Evolutionary conservation across 2,329 filamentous ascomycete genomes (phyloP), one percentile per base, ranked within the genome.

Genomic region (Bipolaris gigantea): DNA sequence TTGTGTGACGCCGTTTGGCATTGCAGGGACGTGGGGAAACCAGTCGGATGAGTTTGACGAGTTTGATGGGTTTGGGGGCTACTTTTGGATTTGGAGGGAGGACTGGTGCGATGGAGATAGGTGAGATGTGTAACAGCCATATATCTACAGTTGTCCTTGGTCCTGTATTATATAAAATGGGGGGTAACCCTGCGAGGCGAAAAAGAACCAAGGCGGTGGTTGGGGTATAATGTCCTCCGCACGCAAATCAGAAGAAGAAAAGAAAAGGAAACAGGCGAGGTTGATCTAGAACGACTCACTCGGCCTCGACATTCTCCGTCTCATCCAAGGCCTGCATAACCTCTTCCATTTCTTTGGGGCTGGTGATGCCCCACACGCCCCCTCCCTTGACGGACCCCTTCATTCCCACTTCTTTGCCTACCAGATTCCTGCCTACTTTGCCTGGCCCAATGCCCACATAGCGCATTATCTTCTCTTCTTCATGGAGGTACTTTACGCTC

Each of bases 381-480:
- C 92, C 92, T 1, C 92, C 92, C 71, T 93, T 95, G 44, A 93
- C 84, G 15, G 83, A 78, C 50, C 94, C 90, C 66, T 88, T 84
- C 85, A 94, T 92, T 9, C 92, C 92, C 3, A 97, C 92, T 76
- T 97, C 93, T 75, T 97, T 97, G 11, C 92, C 92, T 1, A 97
- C 92, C 7, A 97, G 80, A 72, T 97, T 97, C 53, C 92, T 83
- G 0, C 93, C 93, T 2, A 97, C 93, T 73, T 96, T 96, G 5
- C 93, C 93, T 0, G 93, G 93, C 0, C 93, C 93, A 58, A 97
- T 90, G 39, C 93, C 93, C 45, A 97, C 83, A 89, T 93, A 97
- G 51, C 92, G 81, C 65, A 87, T 82, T 16, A 96, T 89, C 59
- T 87, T 87, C 67, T 88, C 84, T 65, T 94, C 86, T 71, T 94